phyloP scores from a whole-genome alignment of 768 basidiomycete species.

The Gelatoporia subvermispora region DNA sequence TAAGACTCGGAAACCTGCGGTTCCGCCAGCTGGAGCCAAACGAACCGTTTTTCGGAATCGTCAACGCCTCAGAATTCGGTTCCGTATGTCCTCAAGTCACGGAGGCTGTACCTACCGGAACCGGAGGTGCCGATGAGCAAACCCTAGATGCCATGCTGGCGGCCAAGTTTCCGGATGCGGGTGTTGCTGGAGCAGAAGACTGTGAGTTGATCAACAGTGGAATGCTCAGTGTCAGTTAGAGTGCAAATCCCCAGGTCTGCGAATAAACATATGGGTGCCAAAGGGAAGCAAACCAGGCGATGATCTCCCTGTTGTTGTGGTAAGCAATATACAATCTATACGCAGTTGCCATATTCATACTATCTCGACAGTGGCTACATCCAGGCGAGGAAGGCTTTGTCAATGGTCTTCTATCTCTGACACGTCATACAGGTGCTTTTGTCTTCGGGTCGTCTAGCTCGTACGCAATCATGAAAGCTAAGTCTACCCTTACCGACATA shows the following conservation, averaged over 20 bases:
- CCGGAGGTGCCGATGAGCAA: too few species aligned
- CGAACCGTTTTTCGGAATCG: slow-evolving; percentile 12
- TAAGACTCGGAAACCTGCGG: neutral
- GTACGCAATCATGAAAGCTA: slow-evolving; percentile 27
- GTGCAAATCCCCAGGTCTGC: neutral
- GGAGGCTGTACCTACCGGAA: too few species aligned
- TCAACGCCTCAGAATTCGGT: slow-evolving; percentile 16
- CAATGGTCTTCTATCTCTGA: neutral
- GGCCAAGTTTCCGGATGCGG: slow-evolving; percentile 10
- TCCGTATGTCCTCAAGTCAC: slow-evolving; percentile 21
- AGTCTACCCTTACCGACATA: slow-evolving; percentile 20
- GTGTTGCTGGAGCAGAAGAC: slow-evolving; percentile 3
- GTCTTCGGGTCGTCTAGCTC: neutral
- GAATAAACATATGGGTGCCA: slow-evolving; percentile 7
- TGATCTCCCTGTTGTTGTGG: slow-evolving; percentile 5
- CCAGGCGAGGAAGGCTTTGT: neutral
- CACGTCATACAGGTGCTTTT: slow-evolving; percentile 17
- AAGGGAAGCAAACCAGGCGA: neutral
- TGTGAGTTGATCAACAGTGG: neutral
- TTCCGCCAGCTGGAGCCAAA: slow-evolving; percentile 14
- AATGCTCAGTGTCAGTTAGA: neutral
- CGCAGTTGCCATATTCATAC: too few species aligned
- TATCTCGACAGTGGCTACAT: neutral
- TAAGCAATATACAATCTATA: too few species aligned
- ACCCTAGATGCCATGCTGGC: too few species aligned